Evolutionary conservation across 768 basidiomycete species (phyloP), one percentile per base, ranked within the genome.

Genomic region (Pholiota microspora): DNA sequence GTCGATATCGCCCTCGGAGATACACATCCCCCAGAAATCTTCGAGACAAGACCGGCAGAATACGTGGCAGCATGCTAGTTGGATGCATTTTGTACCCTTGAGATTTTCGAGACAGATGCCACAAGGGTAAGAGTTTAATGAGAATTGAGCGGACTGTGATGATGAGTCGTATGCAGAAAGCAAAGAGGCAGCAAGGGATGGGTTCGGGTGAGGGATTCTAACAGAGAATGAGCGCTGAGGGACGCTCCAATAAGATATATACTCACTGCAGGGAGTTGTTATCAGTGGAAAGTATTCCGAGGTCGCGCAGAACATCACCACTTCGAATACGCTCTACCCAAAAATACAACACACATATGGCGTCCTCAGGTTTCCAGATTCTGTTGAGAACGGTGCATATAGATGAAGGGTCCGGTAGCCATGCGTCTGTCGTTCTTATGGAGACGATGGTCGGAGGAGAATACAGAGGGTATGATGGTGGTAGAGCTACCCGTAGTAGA

Each of bases 11-110:
- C 94, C 94, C 65, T 95, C 92, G 46, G 70, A 72, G 51, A 97
- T 88, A 59, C 86, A 88, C 49, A 93, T 67, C 38, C 79, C 77
- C 93, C 93, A 97, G 65, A 89, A 94, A 48, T 88, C 86, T 49
- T 76, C 75, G 23, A 96, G 68, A 64, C 94, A 96, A 7, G 78
- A 67, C 16, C 83, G 81, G 66, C 94, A 96, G 67, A 94, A 95
- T 12, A 94, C 79, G 67, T 95, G 94, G 0, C 70, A 69, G 64
- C 93, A 95, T 3, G 73, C 66, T 46, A 95, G 74, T 58, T 81
- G 77, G 15, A 93, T 61, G 65, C 92, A 94, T 58, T 82, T 81
- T 12, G 80, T 76, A 36, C 94, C 93, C 65, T 91, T 94, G 53
- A 84, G 70, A 12, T 80, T 77, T 32, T 80, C 78, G 3, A 95